phyloP scores from a whole-genome alignment of 352 stramenopile species.

The Phytopythium litorale region DNA sequence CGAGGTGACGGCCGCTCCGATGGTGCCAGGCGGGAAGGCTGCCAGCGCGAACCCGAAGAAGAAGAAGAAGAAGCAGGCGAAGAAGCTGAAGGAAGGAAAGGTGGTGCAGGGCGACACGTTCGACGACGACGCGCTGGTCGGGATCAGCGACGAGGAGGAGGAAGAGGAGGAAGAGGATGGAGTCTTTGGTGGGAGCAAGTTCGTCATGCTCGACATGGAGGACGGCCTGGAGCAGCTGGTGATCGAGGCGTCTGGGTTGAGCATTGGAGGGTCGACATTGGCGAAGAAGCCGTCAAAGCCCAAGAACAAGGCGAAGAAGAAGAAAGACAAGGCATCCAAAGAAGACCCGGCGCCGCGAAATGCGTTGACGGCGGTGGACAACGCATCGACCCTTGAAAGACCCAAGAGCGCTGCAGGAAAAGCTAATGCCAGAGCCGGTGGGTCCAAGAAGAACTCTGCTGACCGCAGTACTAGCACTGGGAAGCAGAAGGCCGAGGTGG shows the following conservation, averaged over 20 bases:
- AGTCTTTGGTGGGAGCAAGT: slow-evolving; percentile 22
- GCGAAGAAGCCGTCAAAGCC: background rate
- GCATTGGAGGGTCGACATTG: background rate
- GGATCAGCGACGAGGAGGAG: slow-evolving; percentile 18
- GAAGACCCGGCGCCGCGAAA: slow-evolving; percentile 23
- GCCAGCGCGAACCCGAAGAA: background rate
- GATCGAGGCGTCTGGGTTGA: slow-evolving; percentile 19
- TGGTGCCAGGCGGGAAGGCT: too few species aligned
- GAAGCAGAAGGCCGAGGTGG: background rate
- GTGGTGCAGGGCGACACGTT: slow-evolving; percentile 24
- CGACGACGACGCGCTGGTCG: slow-evolving; percentile 18
- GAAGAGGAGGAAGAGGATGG: slow-evolving; percentile 15
- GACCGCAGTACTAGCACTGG: background rate
- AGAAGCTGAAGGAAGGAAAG: slow-evolving; percentile 11
- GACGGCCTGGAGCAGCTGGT: slow-evolving; percentile 38
- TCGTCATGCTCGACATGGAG: slow-evolving; percentile 38
- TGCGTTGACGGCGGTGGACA: slow-evolving; percentile 6
- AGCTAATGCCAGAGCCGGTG: background rate
- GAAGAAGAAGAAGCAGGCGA: background rate
- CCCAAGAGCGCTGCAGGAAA: background rate
- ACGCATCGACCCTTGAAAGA: slow-evolving; percentile 13
- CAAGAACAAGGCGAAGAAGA: slow-evolving; percentile 16
- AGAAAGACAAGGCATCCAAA: slow-evolving; percentile 10
- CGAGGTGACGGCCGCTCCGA: background rate
- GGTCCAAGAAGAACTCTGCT: background rate